These are phyloP conservation scores for Lentinula lateritia DNA, from an alignment of 768 basidiomycete genomes.

Conservation along the genomic window DNA sequence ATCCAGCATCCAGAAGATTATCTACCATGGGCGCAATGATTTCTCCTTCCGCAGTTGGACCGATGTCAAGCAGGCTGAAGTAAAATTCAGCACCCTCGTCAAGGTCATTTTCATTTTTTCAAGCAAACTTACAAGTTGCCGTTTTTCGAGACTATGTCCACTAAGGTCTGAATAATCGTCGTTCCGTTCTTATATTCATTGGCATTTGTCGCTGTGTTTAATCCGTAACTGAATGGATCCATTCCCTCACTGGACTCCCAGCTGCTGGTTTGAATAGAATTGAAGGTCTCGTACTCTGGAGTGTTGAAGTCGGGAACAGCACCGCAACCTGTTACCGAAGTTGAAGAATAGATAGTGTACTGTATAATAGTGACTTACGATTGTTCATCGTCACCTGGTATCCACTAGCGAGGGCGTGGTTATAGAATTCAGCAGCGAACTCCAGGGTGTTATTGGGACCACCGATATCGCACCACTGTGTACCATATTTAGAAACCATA, in stretches of 20 bases:
- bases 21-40: slow-evolving; percentile 44
- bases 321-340: slow-evolving; percentile 33
- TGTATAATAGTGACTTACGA: slow-evolving; percentile 14
- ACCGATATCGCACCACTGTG: slow-evolving; percentile 52
- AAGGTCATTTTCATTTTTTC: background rate
- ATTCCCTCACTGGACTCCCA: slow-evolving; percentile 62
- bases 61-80: slow-evolving; percentile 43
- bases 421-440: slow-evolving; percentile 32
- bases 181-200: slow-evolving; percentile 43
- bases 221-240: slow-evolving; percentile 48
- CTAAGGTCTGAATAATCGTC: slow-evolving; percentile 43
- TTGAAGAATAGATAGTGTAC: background rate
- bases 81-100: background rate
- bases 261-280: slow-evolving; percentile 35
- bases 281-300: slow-evolving; percentile 47
- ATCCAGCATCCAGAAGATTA: slow-evolving; percentile 43
- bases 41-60: slow-evolving; percentile 50
- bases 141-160: slow-evolving; percentile 58
- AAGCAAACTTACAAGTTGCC: slow-evolving; percentile 46
- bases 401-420: slow-evolving; percentile 19
- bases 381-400: slow-evolving; percentile 39
- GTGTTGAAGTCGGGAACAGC: slow-evolving; percentile 49
- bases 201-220: slow-evolving; percentile 35
- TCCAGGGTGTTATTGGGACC: slow-evolving; percentile 30
- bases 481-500: background rate